Conservation (phyloP, 2,329 filamentous ascomycete genomes). For the Zymoseptoria pseudotritici region DNA sequence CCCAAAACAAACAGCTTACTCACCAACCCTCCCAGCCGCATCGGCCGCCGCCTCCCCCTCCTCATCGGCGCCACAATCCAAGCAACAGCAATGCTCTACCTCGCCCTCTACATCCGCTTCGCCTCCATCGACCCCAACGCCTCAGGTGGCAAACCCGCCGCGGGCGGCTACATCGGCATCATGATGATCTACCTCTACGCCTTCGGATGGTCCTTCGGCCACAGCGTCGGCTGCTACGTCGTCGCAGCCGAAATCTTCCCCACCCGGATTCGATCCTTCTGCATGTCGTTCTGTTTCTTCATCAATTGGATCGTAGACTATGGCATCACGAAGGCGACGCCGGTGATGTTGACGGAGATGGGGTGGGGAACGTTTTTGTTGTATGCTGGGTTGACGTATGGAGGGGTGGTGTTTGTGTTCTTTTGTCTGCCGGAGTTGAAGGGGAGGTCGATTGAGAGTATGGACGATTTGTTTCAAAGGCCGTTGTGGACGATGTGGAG, state of each 20-base stretch:
- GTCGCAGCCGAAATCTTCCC: conserved; percentile 73
- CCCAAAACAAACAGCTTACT: conserved; percentile 45
- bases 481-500: conserved; percentile 15
- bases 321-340: conserved; percentile 66
- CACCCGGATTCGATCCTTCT: conserved; percentile 61
- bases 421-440: conserved; percentile 17
- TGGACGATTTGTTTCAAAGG: conserved; percentile 16
- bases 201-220: conserved; percentile 58
- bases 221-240: conserved; percentile 54
- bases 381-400: conserved; percentile 14
- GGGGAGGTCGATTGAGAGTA: conserved; percentile 16
- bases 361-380: conserved; percentile 15
- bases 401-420: conserved; percentile 14
- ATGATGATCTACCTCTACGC: conserved; percentile 48
- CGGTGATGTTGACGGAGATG: conserved; percentile 33
- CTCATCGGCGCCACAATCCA: conserved; percentile 11
- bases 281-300: conserved; percentile 68
- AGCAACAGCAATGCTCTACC: conserved; percentile 30
- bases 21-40: conserved; percentile 25
- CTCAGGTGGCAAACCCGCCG: conserved; percentile 47
- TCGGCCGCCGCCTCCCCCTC: conserved; percentile 13
- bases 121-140: conserved; percentile 45
- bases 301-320: conserved; percentile 51
- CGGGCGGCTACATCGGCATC: conserved; percentile 53
- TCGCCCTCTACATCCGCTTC: conserved; percentile 52